Conservation (phyloP, 176 grass and related monocot species). For the Juncus effusus region DNA sequence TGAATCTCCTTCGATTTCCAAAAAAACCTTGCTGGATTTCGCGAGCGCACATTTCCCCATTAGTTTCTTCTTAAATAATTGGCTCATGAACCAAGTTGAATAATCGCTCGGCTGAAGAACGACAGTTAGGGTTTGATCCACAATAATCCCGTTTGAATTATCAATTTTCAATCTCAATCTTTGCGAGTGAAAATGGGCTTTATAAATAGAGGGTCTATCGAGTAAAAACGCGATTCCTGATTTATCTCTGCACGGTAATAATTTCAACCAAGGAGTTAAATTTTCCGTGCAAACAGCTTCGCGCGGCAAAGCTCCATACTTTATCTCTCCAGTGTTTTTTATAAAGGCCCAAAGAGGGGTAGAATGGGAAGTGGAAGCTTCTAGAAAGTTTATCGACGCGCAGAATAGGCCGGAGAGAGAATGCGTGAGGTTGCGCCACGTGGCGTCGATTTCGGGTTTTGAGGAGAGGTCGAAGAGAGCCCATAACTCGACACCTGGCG, state of each 20-base stretch:
- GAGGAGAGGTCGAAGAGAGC: slow-evolving; percentile 63
- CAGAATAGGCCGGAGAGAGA: slow-evolving; percentile 92
- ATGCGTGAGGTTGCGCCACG: slow-evolving; percentile 92
- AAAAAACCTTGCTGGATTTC: slow-evolving; percentile 66
- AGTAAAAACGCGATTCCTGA: slow-evolving; percentile 77
- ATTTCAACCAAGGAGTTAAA: slow-evolving; percentile 96
- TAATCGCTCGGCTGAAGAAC: slow-evolving; percentile 54
- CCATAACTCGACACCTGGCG: slow-evolving; percentile 94
- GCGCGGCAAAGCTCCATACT: slow-evolving; percentile 87
- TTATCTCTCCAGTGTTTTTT: slow-evolving; percentile 53
- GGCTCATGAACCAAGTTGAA: slow-evolving; percentile 74
- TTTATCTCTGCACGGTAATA: slow-evolving; percentile 94
- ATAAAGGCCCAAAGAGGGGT: slow-evolving; percentile 74
- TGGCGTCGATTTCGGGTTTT: slow-evolving; percentile 54
- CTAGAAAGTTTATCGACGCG: slow-evolving; percentile 92
- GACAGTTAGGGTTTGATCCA: slow-evolving; percentile 80
- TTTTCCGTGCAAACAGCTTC: slow-evolving; percentile 97
- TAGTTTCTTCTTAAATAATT: slow-evolving; percentile 75
- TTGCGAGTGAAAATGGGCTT: slow-evolving; percentile 93
- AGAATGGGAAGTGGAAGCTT: slow-evolving; percentile 72
- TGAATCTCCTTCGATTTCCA: slow-evolving; percentile 68
- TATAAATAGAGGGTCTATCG: slow-evolving; percentile 92
- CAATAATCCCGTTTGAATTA: slow-evolving; percentile 52
- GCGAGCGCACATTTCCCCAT: slow-evolving; percentile 66
- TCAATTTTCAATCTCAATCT: slow-evolving; percentile 62